Evolutionary conservation across 129 eudicot genomes (phyloP), one percentile per base, ranked within the genome.

Genomic region (Artemisia tridentata): DNA sequence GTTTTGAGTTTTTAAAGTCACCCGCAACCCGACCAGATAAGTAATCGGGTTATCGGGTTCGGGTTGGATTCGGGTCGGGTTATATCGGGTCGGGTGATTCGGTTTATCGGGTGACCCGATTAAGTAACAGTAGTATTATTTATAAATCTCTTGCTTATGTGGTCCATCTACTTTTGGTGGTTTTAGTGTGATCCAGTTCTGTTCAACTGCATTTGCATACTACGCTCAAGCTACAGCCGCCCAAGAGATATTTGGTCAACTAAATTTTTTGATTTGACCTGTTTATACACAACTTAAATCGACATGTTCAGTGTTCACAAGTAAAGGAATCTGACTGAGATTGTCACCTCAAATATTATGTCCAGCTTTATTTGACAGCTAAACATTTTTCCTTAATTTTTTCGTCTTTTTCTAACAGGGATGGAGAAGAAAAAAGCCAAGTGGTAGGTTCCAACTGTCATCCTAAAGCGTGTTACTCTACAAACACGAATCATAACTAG

Each of bases 221-320:
- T 93, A 93, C 62, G 97, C 99, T 58, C 99, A 87, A 85, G 99
- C 99, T 46, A 93, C 99, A 31, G 99, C 99, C 14, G 99, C 97
- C 21, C 96, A 85, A 75, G 99, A 93, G 79, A 93, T 93, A 74
- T 93, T 93, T 81, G 86, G 99, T 78, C 99, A 38, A 7, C 11
- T 38, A n/a, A 38, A 38, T 1, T 1, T 5, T 34, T 5, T 34
- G 43, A 31, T 31, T 31, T 31, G 41, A 31, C 41, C 41, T 31
- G 41, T 31, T 31, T 31, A 34, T 34, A 6, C 43, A 34, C 43
- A 34, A 34, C 43, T 34, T 34, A 34, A 34, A 0, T 34, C 43
- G 8, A 5, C 43, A 34, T 34, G 43, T 6, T n/a, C n/a, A n/a
- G n/a, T n/a, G n/a, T n/a, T 5, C 9, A 31, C 41, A 31, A 34